Evolutionary conservation across 257 asterid genomes (phyloP), one percentile per base, ranked within the genome.

Genomic region (Galeopsis tetrahit): DNA sequence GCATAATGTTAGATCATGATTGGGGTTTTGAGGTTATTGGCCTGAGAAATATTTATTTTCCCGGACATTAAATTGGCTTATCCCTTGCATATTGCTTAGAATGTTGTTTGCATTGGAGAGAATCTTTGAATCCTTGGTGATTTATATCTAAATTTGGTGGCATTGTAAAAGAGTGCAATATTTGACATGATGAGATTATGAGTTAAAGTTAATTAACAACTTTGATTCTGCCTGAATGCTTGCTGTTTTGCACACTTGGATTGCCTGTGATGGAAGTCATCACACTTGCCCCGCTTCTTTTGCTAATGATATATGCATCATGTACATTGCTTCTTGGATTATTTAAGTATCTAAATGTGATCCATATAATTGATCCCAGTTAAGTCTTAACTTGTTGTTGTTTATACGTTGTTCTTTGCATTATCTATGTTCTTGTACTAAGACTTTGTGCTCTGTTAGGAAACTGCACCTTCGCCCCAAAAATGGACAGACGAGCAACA

Each of bases 401-500:
- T 56, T 34, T 44, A 6, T 44, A 32, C 36, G 3, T 6, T 40
- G 28, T 15, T 38, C 10, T 2, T 38, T 5, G 67, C 33, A 43
- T 2, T 62, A 14, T 10, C 10, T 34, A 15, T 32, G 13, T 55
- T 33, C 6, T 62, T 56, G 39, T 69, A 64, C 48, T 15, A 58
- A 48, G 33, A 21, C 42, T 68, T 63, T 28, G 34, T 38, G 51
- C 77, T 75, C 2, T 74, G 72, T 69, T 84, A 79, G 80, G 81
- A 66, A 46, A 76, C 69, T 39, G 80, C 76, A 61, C 67, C 72
- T 7, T 56, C 63, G 80, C 58, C 72, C 46, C 46, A 69, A 2
- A 80, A 84, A 74, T 90, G 96, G 96, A 90, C 95, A 3, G 77
- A 90, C 48, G 86, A 86, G 82, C 88, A 86, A 60, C 95, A 90